Conservation (phyloP, 305 asterid genomes). For the Solanum hybrid region DNA sequence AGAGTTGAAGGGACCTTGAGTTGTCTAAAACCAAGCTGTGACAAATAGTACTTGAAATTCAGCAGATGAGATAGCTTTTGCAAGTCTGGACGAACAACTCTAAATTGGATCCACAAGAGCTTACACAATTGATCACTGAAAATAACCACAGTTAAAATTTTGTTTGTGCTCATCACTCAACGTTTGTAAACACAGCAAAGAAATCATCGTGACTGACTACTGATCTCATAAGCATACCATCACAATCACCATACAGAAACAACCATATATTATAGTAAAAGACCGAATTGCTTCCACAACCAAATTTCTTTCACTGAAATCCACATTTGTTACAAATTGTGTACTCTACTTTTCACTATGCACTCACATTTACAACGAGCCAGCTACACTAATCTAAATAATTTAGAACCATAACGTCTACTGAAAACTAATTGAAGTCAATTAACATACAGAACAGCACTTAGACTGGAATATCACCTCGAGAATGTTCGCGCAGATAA, state of each 20-base stretch:
- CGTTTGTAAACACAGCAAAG: not conserved
- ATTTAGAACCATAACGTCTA: not conserved
- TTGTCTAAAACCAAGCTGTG: not conserved
- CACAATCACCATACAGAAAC: not conserved
- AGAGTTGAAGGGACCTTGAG: not conserved
- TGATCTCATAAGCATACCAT: not conserved
- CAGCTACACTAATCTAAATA: not conserved
- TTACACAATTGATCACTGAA: not conserved
- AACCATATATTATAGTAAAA: not conserved
- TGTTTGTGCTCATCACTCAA: not conserved
- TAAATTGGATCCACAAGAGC: not conserved
- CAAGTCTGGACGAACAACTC: not conserved
- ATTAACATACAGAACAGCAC: not conserved
- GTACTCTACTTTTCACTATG: not conserved
- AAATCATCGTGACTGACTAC: not conserved
- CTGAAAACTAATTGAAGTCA: not conserved
- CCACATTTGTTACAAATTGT: slow-evolving; percentile 6
- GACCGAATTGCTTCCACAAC: not conserved
- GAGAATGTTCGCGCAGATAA: slow-evolving; percentile 58
- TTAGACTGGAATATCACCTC: slow-evolving; percentile 63
- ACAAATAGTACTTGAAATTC: not conserved
- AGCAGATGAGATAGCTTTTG: not conserved
- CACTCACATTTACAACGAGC: not conserved
- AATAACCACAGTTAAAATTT: not conserved
- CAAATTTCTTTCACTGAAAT: slow-evolving; percentile 15